Evolutionary conservation across 2,329 filamentous ascomycete genomes (phyloP).

Genomic region (Neofusicoccum kwambonambiense): DNA sequence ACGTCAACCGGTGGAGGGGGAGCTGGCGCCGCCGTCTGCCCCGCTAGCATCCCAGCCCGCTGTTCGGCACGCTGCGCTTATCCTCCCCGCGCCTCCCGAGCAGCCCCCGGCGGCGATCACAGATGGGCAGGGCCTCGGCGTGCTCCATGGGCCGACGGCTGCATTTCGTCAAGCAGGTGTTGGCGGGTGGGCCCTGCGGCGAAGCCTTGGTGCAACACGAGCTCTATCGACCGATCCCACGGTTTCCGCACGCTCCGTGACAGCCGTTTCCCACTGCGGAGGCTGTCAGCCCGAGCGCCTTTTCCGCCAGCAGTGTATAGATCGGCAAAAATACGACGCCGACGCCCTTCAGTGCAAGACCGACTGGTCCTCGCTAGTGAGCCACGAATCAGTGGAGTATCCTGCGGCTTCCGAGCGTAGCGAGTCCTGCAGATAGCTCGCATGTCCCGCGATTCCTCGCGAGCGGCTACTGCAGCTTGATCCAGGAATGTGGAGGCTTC

Average conservation of each 20-base stretch:
- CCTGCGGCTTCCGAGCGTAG: not conserved
- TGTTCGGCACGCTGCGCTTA: not conserved
- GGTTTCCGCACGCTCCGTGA: not conserved
- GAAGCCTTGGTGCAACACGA: conserved; percentile 11
- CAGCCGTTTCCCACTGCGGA: not conserved
- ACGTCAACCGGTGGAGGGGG: not conserved
- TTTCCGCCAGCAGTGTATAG: not conserved
- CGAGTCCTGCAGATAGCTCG: not conserved
- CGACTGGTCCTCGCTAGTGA: not conserved
- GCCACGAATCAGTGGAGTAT: not conserved
- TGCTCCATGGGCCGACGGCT: not conserved
- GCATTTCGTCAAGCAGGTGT: not conserved
- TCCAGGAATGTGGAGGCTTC: not conserved
- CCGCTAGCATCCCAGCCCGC: not conserved
- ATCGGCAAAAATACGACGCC: not conserved
- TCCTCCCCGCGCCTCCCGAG: not conserved
- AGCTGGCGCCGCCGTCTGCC: not conserved
- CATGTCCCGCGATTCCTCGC: not conserved
- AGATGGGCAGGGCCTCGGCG: not conserved
- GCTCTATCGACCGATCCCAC: conserved; percentile 8
- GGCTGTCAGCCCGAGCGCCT: not conserved
- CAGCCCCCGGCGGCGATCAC: conserved; percentile 4
- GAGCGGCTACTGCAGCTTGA: conserved; percentile 2
- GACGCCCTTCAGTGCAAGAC: not conserved
- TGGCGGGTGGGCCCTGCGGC: not conserved